Conservation (phyloP, 2,329 filamentous ascomycete species). For the Ambrosiella beaveri region DNA sequence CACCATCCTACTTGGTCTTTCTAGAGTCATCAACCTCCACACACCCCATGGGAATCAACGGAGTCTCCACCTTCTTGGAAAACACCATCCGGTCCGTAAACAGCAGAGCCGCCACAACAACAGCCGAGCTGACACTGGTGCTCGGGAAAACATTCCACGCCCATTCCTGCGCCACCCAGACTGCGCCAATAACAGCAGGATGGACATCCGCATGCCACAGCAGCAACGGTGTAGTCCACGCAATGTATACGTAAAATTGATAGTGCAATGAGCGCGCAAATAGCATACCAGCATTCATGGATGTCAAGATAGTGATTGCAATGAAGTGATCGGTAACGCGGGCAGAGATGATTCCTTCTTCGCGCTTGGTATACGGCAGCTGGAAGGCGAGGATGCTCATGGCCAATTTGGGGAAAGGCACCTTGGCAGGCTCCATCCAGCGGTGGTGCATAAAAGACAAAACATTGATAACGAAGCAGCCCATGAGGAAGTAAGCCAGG, state of each 20-base stretch:
- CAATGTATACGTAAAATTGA: conserved; percentile 85
- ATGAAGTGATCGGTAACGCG: conserved; percentile 55
- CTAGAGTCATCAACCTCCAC: conserved; percentile 14
- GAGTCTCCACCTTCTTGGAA: conserved; percentile 5
- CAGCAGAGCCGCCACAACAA: conserved; percentile 55
- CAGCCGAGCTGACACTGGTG: conserved; percentile 33
- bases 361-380: conserved; percentile 29
- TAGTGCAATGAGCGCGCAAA: conserved; percentile 84
- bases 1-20: conserved; percentile 19
- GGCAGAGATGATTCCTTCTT: conserved; percentile 38
- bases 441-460: conserved; percentile 44
- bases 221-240: conserved; percentile 75
- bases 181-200: conserved; percentile 44
- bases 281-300: conserved; percentile 62
- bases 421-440: conserved; percentile 56
- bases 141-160: conserved; percentile 94
- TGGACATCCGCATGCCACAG: conserved; percentile 62
- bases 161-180: conserved; percentile 74
- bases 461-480: conserved; percentile 48
- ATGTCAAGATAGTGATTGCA: conserved; percentile 57
- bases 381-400: conserved; percentile 25
- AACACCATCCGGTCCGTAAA: conserved; percentile 28
- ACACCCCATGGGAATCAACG: conserved; percentile 14
- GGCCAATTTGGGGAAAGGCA: conserved; percentile 37
- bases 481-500: conserved; percentile 53